phyloP scores from a whole-genome alignment of 805 yeast genomes.

The Wickerhamomyces hampshirensis region DNA sequence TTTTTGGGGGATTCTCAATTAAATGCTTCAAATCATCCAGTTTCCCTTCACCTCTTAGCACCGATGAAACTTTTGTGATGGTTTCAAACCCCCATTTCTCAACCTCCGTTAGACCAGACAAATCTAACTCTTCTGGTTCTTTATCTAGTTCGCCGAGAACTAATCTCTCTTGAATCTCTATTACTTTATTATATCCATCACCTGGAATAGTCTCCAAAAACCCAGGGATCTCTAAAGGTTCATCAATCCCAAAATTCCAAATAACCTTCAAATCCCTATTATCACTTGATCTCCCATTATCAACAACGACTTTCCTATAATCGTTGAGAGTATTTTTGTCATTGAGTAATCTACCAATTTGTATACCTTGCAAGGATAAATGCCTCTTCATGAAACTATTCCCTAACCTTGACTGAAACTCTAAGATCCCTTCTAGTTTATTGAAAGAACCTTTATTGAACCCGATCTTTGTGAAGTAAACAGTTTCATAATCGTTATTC shows the following conservation, averaged over 20 bases:
- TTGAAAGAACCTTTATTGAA: conserved; percentile 57
- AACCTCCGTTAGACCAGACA: conserved; percentile 8
- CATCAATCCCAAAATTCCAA: conserved; percentile 45
- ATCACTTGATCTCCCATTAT: conserved; percentile 30
- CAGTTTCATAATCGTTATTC: conserved; percentile 48
- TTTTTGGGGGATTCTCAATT: conserved; percentile 8
- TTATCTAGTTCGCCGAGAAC: conserved; percentile 7
- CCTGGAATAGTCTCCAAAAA: conserved; percentile 12
- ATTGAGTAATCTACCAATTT: conserved; percentile 23
- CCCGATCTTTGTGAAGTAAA: conserved; percentile 43
- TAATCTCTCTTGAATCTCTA: conserved; percentile 12
- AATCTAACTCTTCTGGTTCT: conserved; percentile 5
- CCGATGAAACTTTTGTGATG: conserved; percentile 4
- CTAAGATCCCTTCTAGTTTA: conserved; percentile 62
- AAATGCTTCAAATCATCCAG: conserved; percentile 1
- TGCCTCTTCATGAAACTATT: conserved; percentile 37
- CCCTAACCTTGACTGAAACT: conserved; percentile 48
- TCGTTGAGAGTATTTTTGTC: conserved; percentile 26
- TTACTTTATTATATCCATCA: conserved; percentile 11
- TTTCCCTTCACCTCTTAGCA: conserved; percentile 2
- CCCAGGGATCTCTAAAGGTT: conserved; percentile 16
- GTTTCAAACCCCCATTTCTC: conserved; percentile 23
- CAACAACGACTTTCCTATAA: conserved; percentile 24
- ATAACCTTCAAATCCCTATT: conserved; percentile 55
- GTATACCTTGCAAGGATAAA: conserved; percentile 24